Percentiles rank a stretch among this genome's conserved stretches.
These are phyloP conservation scores for Ophiostoma himal-ulmi DNA, from an alignment of 2,329 filamentous ascomycete species.

Conservation along the genomic window DNA sequence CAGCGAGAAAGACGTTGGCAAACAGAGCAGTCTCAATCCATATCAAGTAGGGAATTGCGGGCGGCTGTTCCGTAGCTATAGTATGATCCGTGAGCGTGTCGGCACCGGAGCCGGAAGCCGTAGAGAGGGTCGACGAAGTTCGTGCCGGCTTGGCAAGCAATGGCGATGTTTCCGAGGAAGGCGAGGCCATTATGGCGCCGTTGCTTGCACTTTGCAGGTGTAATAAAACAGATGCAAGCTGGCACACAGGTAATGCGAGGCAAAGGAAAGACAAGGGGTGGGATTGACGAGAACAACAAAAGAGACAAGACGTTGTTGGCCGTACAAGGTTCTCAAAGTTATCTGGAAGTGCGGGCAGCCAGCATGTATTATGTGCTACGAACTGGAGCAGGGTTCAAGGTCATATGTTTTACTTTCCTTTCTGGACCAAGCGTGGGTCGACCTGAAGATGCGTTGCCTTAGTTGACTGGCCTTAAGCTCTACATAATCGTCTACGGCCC, in stretches of 20 bases:
- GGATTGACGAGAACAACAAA: neutral
- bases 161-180: neutral
- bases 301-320: neutral
- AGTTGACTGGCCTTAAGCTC: neutral
- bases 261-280: neutral
- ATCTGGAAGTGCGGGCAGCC: neutral
- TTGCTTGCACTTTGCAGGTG: neutral
- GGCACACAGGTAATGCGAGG: neutral
- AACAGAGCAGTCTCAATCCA: conserved; percentile 58
- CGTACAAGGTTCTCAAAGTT: neutral
- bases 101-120: conserved; percentile 12
- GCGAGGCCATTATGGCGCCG: neutral
- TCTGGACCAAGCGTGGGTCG: conserved; percentile 9
- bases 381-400: neutral
- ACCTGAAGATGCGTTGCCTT: neutral
- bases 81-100: neutral
- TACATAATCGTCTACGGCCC: neutral
- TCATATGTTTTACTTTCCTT: neutral
- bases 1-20: conserved; percentile 58
- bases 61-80: neutral
- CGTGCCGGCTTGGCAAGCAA: neutral
- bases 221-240: neutral
- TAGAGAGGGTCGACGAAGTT: neutral
- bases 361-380: neutral
- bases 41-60: conserved; percentile 40